Evolutionary conservation across 78 protist species (phyloP).

Genomic region (Tieghemostelium lacteum): DNA sequence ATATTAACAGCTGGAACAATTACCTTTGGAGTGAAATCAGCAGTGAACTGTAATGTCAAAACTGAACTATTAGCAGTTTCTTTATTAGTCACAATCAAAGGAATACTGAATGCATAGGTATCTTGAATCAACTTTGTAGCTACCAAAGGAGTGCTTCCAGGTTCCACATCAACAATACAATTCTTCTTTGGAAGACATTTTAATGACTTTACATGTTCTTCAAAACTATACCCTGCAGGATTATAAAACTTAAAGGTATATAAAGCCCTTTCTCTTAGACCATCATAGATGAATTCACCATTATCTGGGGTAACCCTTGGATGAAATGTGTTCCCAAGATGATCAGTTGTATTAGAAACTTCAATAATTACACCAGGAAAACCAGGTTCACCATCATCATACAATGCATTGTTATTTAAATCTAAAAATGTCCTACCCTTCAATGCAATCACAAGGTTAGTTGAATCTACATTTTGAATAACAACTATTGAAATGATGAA

Average conservation of each 20-base stretch:
- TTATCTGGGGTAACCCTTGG: background rate
- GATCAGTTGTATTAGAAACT: background rate
- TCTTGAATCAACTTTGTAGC: conserved; percentile 1
- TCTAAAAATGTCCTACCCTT: conserved; percentile 6
- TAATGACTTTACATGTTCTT: conserved; percentile 9
- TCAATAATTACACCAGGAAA: background rate
- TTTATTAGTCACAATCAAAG: background rate
- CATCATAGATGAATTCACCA: conserved; percentile 26
- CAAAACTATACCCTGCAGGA: conserved; percentile 18
- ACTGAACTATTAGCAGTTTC: background rate
- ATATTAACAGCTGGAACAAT: no score
- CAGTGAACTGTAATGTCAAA: no score
- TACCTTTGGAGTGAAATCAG: no score
- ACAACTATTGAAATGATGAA: no score
- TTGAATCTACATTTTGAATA: no score
- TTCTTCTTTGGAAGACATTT: background rate
- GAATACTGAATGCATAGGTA: conserved; percentile 32
- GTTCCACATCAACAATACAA: background rate
- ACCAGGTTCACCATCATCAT: conserved; percentile 47
- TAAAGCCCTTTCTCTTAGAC: background rate
- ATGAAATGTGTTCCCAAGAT: background rate
- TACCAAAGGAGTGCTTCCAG: background rate
- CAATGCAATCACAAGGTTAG: conserved; percentile 14
- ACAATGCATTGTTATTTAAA: background rate
- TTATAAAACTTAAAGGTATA: conserved; percentile 1